Evolutionary conservation across 805 yeast genomes (phyloP).

Genomic region (Candida nemodendra): DNA sequence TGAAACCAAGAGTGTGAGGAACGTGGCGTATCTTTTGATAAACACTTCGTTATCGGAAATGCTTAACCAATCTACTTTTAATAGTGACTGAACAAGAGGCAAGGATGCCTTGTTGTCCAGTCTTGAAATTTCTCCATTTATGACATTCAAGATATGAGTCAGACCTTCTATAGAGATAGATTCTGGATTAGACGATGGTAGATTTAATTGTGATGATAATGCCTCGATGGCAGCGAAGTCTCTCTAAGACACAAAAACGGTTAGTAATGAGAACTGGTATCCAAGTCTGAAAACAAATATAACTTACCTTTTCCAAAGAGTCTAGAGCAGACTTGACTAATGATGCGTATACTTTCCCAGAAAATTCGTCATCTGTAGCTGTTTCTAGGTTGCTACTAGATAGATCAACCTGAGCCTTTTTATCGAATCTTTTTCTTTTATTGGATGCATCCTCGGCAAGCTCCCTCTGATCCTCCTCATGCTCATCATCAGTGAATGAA

Average conservation of each 20-base stretch:
- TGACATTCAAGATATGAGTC: conserved; percentile 50
- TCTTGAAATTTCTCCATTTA: conserved; percentile 64
- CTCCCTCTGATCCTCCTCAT: neutral
- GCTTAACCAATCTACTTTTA: conserved; percentile 64
- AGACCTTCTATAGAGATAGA: conserved; percentile 54
- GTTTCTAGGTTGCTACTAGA: neutral
- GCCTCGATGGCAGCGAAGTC: conserved; percentile 57
- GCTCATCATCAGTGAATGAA: conserved; percentile 1
- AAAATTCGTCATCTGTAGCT: conserved; percentile 15
- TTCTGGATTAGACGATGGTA: conserved; percentile 53
- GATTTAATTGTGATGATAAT: conserved; percentile 56
- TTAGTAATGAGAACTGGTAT: too few relatives aligned
- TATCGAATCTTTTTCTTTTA: neutral
- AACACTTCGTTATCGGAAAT: conserved; percentile 37
- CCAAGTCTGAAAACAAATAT: too few relatives aligned
- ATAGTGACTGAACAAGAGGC: conserved; percentile 57
- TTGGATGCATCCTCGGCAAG: neutral
- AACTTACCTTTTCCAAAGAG: conserved; percentile 57
- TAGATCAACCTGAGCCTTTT: neutral
- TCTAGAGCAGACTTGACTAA: conserved; percentile 68
- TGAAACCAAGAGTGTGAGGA: conserved; percentile 74
- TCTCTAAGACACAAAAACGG: conserved; percentile 33
- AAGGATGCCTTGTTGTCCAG: conserved; percentile 58
- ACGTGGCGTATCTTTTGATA: conserved; percentile 60
- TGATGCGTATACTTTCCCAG: conserved; percentile 27